Base-by-base conservation (phyloP, 179 eudicot species). In the Pouteria campechiana region DNA sequence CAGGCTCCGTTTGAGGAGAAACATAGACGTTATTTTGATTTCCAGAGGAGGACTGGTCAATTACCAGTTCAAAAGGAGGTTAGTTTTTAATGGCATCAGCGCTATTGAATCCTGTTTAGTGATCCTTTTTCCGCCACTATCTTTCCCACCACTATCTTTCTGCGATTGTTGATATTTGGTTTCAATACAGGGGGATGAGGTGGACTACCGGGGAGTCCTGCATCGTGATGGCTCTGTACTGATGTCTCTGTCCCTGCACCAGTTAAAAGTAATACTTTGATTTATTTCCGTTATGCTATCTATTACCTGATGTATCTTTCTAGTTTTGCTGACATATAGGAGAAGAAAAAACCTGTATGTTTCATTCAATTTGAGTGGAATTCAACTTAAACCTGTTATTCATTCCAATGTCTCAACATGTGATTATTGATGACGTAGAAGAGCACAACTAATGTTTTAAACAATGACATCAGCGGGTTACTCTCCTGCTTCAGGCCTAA, bases 181-280 rank as follows among this genome's bases (percentile, higher is more conserved):
- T 20, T 20, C 28, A 41, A n/a, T 40, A 41, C 60, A 89, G 97
- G 95, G 83, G 36, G 97, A 89, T 25, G 97, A 78, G 63, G 95
- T 89, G 33, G 97, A 86, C 55, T 90, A 72, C 42, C 68, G 98
- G 63, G 95, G 95, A 19, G 94, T 69, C 54, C 74, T 90, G 49
- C 98, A 90, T 61, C 98, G 98, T 50, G 98, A 90, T 79, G 98
- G 98, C 57, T 90, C 98, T 57, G 98, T 86, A 62, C 80, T 90
- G 63, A 79, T 90, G 96, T 63, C 85, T 48, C 82, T 79, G 64
- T 58, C 88, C 39, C 36, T 82, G 59, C 78, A 86, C 55, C 90
- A 82, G 59, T 67, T 90, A 68, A 76, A 90, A 94, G 98, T 86
- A 16, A 27, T 9, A 8, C 4, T 28, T 16, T 7, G 25, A 21